A percentile compares a stretch with the other conserved stretches of the same genome.
Conservation (phyloP, 768 basidiomycete species). For the Leccinellum luteum region DNA sequence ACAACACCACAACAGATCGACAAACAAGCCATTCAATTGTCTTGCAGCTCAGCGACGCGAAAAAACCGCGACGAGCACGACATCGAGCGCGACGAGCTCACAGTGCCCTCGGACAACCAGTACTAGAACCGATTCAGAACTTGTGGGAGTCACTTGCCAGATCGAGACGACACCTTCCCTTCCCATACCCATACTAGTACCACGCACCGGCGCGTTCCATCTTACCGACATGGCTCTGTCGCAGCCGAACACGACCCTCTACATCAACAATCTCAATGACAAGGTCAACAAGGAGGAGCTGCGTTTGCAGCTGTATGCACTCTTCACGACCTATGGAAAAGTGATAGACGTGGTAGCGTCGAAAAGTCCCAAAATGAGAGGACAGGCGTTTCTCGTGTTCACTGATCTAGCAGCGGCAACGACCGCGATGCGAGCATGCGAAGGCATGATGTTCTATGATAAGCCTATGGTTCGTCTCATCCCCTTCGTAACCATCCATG, state of each 20-base stretch:
- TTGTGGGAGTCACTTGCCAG: constrained; percentile 25
- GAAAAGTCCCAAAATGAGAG: constrained; percentile 81
- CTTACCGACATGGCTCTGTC: constrained; percentile 40
- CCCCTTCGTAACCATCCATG: constrained; percentile 1
- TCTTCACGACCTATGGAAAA: constrained; percentile 93
- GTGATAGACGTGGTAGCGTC: constrained; percentile 91
- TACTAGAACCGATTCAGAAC: not conserved
- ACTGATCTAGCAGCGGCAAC: constrained; percentile 88
- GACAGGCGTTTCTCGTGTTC: constrained; percentile 96
- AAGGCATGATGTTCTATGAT: constrained; percentile 91
- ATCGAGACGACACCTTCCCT: constrained; percentile 5
- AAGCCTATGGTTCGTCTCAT: constrained; percentile 74
- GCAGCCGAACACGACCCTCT: constrained; percentile 85
- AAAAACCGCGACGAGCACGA: constrained; percentile 5
- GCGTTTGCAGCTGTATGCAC: constrained; percentile 72
- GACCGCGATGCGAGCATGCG: constrained; percentile 87
- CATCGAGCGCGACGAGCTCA: not conserved
- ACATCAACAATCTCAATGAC: constrained; percentile 91
- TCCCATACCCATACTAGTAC: too few species aligned
- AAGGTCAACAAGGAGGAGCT: constrained; percentile 92
- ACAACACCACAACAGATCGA: constrained; percentile 20
- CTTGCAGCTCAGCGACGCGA: constrained; percentile 3
- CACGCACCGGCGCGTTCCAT: not conserved
- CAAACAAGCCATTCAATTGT: constrained; percentile 2
- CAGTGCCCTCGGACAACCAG: not conserved